Evolutionary conservation across 2,329 filamentous ascomycete genomes (phyloP).

Genomic region (Penicillium sclerotiorum): DNA sequence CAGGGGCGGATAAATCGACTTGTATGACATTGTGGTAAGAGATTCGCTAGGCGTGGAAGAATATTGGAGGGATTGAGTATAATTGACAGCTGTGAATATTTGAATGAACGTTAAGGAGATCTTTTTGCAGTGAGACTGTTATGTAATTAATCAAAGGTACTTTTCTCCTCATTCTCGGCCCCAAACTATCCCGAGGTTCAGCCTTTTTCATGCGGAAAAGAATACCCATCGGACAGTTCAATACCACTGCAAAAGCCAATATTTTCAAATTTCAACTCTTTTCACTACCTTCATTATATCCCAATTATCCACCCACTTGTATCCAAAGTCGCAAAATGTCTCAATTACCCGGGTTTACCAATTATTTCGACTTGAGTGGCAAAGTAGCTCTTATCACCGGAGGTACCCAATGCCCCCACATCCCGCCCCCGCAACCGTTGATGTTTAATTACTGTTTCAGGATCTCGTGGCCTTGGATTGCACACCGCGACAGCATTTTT

Average conservation of each 20-base stretch:
- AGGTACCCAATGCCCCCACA: not conserved
- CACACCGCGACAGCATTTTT: not conserved
- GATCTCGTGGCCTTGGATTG: not conserved
- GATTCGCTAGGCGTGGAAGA: too few relatives aligned
- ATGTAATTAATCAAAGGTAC: not conserved
- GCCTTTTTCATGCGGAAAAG: not conserved
- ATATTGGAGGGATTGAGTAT: not conserved
- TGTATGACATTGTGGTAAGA: not conserved
- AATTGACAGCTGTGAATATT: too few relatives aligned
- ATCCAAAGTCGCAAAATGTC: not conserved
- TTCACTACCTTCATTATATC: not conserved
- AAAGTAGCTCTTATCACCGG: not conserved
- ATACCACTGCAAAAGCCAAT: not conserved
- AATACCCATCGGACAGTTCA: not conserved
- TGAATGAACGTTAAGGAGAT: too few relatives aligned
- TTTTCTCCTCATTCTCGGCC: too few relatives aligned
- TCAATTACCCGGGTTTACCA: not conserved
- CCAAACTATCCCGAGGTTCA: not conserved
- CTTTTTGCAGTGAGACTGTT: too few relatives aligned
- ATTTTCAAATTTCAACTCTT: not conserved
- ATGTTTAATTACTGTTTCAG: not conserved
- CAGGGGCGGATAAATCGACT: not conserved
- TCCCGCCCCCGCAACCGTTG: not conserved
- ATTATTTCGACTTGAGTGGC: not conserved
- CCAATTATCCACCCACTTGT: not conserved